These are phyloP conservation scores for Oemleria cerasiformis DNA, from an alignment of 306 rosid genomes.

Conservation along the genomic window DNA sequence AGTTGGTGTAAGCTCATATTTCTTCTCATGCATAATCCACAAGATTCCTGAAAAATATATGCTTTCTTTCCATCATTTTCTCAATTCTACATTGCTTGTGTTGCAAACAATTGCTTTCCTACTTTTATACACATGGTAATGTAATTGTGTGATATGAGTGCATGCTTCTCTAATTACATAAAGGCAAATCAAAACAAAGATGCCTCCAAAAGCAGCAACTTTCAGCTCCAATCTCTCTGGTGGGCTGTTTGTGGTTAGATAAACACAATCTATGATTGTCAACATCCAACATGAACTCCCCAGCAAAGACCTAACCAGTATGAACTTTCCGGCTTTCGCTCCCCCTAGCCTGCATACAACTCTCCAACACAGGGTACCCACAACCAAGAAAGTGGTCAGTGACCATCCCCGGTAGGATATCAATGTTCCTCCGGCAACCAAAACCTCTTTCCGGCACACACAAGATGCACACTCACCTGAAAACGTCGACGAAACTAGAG, in stretches of 20 bases:
- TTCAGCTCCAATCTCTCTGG: constrained; percentile 44
- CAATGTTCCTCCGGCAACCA: constrained; percentile 66
- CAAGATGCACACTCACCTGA: constrained; percentile 81
- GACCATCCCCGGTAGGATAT: constrained; percentile 81
- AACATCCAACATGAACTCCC: constrained; percentile 58
- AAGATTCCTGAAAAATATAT: background rate
- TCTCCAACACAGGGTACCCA: constrained; percentile 62
- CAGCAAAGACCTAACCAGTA: constrained; percentile 30
- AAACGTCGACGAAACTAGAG: constrained; percentile 49
- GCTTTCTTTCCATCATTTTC: constrained; percentile 6
- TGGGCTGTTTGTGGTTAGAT: constrained; percentile 46
- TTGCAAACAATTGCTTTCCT: constrained; percentile 4
- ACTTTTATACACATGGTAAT: constrained; percentile 9
- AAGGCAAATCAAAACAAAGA: constrained; percentile 37
- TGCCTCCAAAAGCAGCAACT: constrained; percentile 58
- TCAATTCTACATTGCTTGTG: constrained; percentile 14
- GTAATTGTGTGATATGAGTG: constrained; percentile 17
- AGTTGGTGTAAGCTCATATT: background rate
- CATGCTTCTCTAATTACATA: constrained; percentile 23
- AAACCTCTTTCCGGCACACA: constrained; percentile 65
- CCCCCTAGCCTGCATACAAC: constrained; percentile 46
- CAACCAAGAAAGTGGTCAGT: constrained; percentile 64
- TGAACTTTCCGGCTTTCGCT: constrained; percentile 28
- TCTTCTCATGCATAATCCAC: constrained; percentile 7
- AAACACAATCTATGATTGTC: constrained; percentile 51